A percentile compares a stretch with the other conserved stretches of the same genome.
These are phyloP conservation scores for Epicoccum nigrum DNA, from an alignment of 2,329 filamentous ascomycete species.

Conservation along the genomic window DNA sequence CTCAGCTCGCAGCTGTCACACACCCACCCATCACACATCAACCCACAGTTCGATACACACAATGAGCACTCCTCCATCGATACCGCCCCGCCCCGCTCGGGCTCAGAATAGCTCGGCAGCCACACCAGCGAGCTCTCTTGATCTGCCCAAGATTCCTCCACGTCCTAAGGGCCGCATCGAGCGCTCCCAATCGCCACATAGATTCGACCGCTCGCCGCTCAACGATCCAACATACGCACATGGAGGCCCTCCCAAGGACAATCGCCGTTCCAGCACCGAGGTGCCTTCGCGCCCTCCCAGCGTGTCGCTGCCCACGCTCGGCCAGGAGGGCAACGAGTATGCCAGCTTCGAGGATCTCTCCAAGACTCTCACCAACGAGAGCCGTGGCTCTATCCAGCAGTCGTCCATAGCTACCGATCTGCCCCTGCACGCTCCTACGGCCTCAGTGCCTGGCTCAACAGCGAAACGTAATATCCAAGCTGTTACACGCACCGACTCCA, in stretches of 20 bases:
- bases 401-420: conserved; percentile 80
- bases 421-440: conserved; percentile 86
- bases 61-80: conserved; percentile 58
- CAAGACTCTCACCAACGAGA: conserved; percentile 41
- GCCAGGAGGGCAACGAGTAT: conserved; percentile 91
- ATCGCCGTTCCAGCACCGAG: conserved; percentile 43
- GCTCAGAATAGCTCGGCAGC: conserved; percentile 53
- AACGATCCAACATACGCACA: conserved; percentile 69
- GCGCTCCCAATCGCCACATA: conserved; percentile 77
- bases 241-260: conserved; percentile 43
- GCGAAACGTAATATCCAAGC: conserved; percentile 82
- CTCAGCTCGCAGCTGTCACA: conserved; percentile 17
- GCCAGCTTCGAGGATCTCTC: conserved; percentile 62
- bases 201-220: conserved; percentile 84
- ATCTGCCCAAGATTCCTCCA: conserved; percentile 76
- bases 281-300: conserved; percentile 70
- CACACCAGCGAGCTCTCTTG: conserved; percentile 50
- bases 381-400: conserved; percentile 65
- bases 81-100: conserved; percentile 69
- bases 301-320: conserved; percentile 81
- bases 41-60: conserved; percentile 26
- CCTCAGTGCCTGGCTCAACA: conserved; percentile 79
- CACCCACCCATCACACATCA: conserved; percentile 20
- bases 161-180: conserved; percentile 73
- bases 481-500: conserved; percentile 92